phyloP scores from a whole-genome alignment of 805 yeast species.

The Schwanniomyces polymorphus region DNA sequence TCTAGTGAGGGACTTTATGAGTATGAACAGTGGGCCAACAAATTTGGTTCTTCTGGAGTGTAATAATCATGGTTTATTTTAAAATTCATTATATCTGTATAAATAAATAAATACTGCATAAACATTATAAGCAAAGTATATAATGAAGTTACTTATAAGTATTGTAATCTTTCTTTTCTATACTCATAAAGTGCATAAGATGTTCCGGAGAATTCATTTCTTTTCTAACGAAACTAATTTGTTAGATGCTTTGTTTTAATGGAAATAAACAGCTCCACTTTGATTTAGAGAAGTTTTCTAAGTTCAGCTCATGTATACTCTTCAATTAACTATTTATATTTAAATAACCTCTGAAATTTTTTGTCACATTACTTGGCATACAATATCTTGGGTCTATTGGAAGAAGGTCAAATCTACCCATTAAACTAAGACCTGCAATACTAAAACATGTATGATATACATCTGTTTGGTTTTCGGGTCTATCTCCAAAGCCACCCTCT shows the following conservation, averaged over 20 bases:
- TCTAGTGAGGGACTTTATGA: conserved; percentile 73
- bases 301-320: no score
- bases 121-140: neutral
- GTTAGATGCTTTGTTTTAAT: no score
- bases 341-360: conserved; percentile 15
- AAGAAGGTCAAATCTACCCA: conserved; percentile 57
- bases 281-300: no score
- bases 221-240: no score
- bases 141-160: no score
- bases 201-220: no score
- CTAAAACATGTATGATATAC: conserved; percentile 93
- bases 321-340: neutral
- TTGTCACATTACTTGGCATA: conserved; percentile 58
- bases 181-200: neutral
- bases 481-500: conserved; percentile 88
- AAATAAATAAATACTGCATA: neutral
- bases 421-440: conserved; percentile 78
- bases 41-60: conserved; percentile 88
- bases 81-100: neutral
- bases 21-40: conserved; percentile 86
- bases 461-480: conserved; percentile 89
- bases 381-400: conserved; percentile 85
- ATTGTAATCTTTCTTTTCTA: no score
- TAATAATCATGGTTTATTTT: conserved; percentile 19
- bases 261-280: no score